phyloP scores from a whole-genome alignment of 2,329 filamentous ascomycete species.

The Cryphonectria carpinicola region DNA sequence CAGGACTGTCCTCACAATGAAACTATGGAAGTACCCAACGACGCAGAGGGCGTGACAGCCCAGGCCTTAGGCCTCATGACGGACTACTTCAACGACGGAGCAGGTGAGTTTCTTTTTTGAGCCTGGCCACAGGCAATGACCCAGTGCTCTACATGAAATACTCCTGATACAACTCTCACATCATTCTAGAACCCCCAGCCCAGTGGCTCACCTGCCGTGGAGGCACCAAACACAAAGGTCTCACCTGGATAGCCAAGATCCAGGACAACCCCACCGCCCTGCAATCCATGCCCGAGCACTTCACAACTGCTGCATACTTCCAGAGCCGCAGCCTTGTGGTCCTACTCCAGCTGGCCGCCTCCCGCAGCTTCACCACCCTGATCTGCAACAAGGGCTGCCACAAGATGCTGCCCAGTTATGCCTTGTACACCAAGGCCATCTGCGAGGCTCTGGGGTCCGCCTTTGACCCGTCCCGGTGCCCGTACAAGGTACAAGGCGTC shows the following conservation, averaged over 20 bases:
- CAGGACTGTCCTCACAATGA: background rate
- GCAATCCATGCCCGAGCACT: background rate
- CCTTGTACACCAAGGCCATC: background rate
- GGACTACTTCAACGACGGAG: background rate
- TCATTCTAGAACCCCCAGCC: background rate
- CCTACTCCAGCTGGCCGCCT: background rate
- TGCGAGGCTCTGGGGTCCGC: background rate
- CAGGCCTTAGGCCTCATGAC: background rate
- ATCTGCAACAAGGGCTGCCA: constrained; percentile 6
- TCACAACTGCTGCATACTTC: constrained; percentile 1
- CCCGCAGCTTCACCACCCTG: background rate
- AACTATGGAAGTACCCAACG: background rate
- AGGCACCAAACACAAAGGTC: background rate
- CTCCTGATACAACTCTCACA: background rate
- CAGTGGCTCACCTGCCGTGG: background rate
- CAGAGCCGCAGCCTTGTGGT: background rate
- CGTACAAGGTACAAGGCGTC: background rate
- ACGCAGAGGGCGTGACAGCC: background rate
- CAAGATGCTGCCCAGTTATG: background rate
- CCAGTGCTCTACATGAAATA: background rate
- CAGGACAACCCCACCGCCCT: background rate
- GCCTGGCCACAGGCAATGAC: background rate
- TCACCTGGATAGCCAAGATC: background rate
- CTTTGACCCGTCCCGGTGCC: background rate
- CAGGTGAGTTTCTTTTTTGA: background rate